Conservation (phyloP, 768 basidiomycete genomes). For the Lactifluus piperatus region DNA sequence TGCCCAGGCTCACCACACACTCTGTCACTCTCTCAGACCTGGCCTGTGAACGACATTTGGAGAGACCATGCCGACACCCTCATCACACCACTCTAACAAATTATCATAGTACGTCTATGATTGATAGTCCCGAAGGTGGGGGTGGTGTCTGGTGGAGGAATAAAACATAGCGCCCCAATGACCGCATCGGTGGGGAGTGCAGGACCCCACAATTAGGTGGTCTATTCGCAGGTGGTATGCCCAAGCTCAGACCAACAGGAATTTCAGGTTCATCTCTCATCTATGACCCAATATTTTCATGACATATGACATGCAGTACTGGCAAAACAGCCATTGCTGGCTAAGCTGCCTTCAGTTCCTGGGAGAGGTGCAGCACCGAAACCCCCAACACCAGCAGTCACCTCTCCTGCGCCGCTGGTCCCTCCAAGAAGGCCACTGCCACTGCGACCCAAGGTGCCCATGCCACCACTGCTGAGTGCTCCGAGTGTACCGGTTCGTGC, state of each 20-base stretch:
- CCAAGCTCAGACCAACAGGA: slow-evolving; percentile 79
- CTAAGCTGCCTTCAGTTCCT: slow-evolving; percentile 23
- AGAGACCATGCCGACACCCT: too few species aligned
- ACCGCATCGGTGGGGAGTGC: slow-evolving; percentile 25
- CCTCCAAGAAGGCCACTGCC: slow-evolving; percentile 24
- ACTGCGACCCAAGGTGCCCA: slow-evolving; percentile 6
- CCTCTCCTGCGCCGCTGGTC: slow-evolving; percentile 25
- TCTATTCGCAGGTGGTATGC: slow-evolving; percentile 87
- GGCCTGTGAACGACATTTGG: too few species aligned
- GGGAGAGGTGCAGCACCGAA: slow-evolving; percentile 31
- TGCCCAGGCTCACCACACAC: too few species aligned
- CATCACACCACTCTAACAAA: too few species aligned
- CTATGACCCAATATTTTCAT: neutral
- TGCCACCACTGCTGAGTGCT: slow-evolving; percentile 22
- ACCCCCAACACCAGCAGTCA: slow-evolving; percentile 19
- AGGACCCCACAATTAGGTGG: slow-evolving; percentile 79
- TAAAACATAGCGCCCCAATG: slow-evolving; percentile 28
- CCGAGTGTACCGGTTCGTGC: slow-evolving; percentile 18
- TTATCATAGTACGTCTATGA: slow-evolving; percentile 64
- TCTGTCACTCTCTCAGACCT: too few species aligned
- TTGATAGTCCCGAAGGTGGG: slow-evolving; percentile 40
- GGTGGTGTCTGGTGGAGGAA: slow-evolving; percentile 30
- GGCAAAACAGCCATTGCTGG: slow-evolving; percentile 9
- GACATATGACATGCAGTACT: slow-evolving; percentile 19
- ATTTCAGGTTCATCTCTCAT: slow-evolving; percentile 20